Conservation (phyloP, 208 protist species). For the Crithidia sp. region DNA sequence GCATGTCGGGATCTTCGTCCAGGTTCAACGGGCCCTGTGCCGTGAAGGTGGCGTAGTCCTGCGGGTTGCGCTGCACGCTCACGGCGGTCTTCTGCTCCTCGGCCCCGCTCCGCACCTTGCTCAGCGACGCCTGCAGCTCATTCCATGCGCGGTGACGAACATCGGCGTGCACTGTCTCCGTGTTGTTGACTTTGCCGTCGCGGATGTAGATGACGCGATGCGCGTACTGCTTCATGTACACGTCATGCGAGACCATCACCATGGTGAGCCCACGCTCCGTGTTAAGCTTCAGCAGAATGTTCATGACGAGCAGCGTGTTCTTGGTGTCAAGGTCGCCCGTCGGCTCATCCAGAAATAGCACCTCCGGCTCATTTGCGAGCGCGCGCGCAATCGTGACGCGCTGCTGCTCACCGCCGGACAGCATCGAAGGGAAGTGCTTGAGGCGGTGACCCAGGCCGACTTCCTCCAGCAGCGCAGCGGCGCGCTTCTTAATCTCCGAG, state of each 20-base stretch:
- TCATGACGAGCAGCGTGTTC: slow-evolving; percentile 95
- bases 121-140: slow-evolving; percentile 36
- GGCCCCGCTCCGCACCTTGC: slow-evolving; percentile 8
- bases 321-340: slow-evolving; percentile 97
- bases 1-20: slow-evolving; percentile 71
- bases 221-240: slow-evolving; percentile 95
- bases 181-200: slow-evolving; percentile 92
- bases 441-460: slow-evolving; percentile 92
- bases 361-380: slow-evolving; percentile 93
- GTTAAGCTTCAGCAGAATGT: slow-evolving; percentile 94
- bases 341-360: slow-evolving; percentile 96
- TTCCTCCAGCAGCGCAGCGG: slow-evolving; percentile 70
- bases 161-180: slow-evolving; percentile 50
- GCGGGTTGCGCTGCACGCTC: slow-evolving; percentile 40
- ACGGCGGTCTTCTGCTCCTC: slow-evolving; percentile 21
- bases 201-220: slow-evolving; percentile 94
- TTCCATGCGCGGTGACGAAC: slow-evolving; percentile 54
- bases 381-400: slow-evolving; percentile 95
- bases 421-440: slow-evolving; percentile 91
- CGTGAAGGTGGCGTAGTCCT: slow-evolving; percentile 64
- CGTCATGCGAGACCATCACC: slow-evolving; percentile 98
- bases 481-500: slow-evolving; percentile 70
- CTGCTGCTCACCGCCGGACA: slow-evolving; percentile 97
- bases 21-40: slow-evolving; percentile 63
- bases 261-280: slow-evolving; percentile 89